Conservation (phyloP, 2,329 filamentous ascomycete genomes). For the Helminthosporium solani region DNA sequence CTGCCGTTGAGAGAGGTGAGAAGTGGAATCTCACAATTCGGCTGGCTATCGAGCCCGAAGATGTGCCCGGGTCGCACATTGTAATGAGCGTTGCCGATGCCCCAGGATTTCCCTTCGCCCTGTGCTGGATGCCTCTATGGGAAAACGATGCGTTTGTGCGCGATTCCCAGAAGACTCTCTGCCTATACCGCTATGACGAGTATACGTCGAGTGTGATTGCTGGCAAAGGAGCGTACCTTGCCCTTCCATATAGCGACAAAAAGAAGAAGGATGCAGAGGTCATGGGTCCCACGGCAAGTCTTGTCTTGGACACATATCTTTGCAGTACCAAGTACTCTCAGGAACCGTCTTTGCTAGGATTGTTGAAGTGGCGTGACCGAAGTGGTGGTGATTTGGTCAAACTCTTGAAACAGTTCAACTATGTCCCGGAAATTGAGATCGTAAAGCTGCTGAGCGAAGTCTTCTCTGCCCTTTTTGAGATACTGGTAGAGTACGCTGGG, state of each 20-base stretch:
- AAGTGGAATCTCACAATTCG: constrained; percentile 87
- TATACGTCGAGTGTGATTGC: constrained; percentile 71
- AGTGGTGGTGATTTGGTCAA: constrained; percentile 69
- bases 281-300: constrained; percentile 75
- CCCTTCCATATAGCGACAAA: constrained; percentile 76
- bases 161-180: constrained; percentile 77
- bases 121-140: constrained; percentile 94
- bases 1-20: constrained; percentile 74
- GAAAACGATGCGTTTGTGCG: constrained; percentile 84
- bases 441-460: constrained; percentile 91
- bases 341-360: constrained; percentile 78
- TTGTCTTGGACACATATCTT: constrained; percentile 79
- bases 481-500: constrained; percentile 86
- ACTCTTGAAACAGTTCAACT: constrained; percentile 79
- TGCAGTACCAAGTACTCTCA: constrained; percentile 96
- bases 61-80: constrained; percentile 80
- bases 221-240: constrained; percentile 84
- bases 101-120: constrained; percentile 83
- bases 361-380: constrained; percentile 83
- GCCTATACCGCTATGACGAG: constrained; percentile 91
- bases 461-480: constrained; percentile 86
- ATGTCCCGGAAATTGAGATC: constrained; percentile 95
- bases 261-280: constrained; percentile 71
- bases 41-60: constrained; percentile 72
- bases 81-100: constrained; percentile 88